Evolutionary conservation across 768 basidiomycete genomes (phyloP), one percentile per base, ranked within the genome.

Genomic region (Hericium erinaceus): DNA sequence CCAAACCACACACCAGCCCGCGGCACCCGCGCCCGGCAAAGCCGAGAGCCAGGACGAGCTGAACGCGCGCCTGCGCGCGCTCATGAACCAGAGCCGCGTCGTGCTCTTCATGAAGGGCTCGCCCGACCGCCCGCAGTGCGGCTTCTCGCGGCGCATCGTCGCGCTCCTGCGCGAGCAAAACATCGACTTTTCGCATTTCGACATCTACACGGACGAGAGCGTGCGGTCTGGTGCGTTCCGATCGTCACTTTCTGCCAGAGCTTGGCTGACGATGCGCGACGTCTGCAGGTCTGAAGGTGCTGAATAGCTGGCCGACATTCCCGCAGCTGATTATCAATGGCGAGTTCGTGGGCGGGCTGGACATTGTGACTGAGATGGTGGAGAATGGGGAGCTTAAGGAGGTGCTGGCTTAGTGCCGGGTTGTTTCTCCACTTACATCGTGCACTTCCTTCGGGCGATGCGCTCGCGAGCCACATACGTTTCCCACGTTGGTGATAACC

Each of bases 321-420:
- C 80, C 80, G 2, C 71, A 77, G 76, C 69, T 95, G 20, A 87
- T 94, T 61, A 76, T 93, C 53, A 83, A 90, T 2, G 95, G 97
- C 20, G 92, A 98, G 69, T 78, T 99, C 16, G 84, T 97, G 15
- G 95, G 95, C n/a, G 95, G 95, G 4, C 72, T 98, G 54, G 95
- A 99, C 68, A 85, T 98, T 54, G 81, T 95, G 22, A 81, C 83
- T 69, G 95, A 98, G 73, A 89, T 95, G 89, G 81, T 80, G 13
- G 81, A 86, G 37, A 85, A 67, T 58, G 92, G 87, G 20, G 94
- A 97, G 72, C 80, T 95, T 58, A 68, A 75, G 55, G 82, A 88
- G 52, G 33, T 75, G 24, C 11, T 57, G 2, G 54, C 44, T n/a
- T 46, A 20, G 33, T 33, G 33, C 7, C 9, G 33, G 33, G 3